These are phyloP conservation scores for Eucalyptus regnans DNA, from an alignment of 345 rosid species.

Conservation along the genomic window DNA sequence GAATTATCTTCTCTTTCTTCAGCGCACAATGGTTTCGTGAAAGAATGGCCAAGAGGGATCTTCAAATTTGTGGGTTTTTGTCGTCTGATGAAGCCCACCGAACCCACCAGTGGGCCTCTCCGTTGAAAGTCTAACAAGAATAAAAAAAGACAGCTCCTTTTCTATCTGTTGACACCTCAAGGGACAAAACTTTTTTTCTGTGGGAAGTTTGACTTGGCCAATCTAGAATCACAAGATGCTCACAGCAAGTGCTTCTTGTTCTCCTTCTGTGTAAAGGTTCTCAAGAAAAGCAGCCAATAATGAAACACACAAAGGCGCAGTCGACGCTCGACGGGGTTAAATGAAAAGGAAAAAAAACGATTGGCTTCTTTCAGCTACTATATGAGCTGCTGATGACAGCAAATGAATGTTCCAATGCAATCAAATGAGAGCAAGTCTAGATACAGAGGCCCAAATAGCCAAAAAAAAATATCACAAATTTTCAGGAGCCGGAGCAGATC, in stretches of 20 bases:
- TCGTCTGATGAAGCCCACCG: constrained; percentile 33
- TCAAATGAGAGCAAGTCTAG: constrained; percentile 10
- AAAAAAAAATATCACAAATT: not conserved
- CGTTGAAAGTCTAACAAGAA: not conserved
- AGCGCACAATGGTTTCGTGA: not conserved
- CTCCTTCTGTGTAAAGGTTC: not conserved
- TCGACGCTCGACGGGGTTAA: not conserved
- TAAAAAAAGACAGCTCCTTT: not conserved
- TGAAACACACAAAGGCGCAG: not conserved
- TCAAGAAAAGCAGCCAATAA: not conserved
- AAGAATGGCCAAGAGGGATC: constrained; percentile 4
- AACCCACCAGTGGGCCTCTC: constrained; percentile 36
- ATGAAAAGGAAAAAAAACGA: not conserved
- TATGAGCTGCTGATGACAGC: not conserved
- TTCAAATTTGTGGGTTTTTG: constrained; percentile 11
- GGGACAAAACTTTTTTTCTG: not conserved
- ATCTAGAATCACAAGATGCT: not conserved
- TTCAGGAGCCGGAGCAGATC: constrained; percentile 16
- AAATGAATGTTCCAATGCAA: not conserved
- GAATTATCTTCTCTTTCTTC: not conserved
- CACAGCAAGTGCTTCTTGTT: not conserved
- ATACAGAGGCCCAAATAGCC: constrained; percentile 33
- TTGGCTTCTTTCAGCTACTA: not conserved
- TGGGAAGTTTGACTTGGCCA: not conserved
- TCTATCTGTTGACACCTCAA: not conserved